Conservation (phyloP, 2,329 filamentous ascomycete species). For the Colletotrichum cuscutae region DNA sequence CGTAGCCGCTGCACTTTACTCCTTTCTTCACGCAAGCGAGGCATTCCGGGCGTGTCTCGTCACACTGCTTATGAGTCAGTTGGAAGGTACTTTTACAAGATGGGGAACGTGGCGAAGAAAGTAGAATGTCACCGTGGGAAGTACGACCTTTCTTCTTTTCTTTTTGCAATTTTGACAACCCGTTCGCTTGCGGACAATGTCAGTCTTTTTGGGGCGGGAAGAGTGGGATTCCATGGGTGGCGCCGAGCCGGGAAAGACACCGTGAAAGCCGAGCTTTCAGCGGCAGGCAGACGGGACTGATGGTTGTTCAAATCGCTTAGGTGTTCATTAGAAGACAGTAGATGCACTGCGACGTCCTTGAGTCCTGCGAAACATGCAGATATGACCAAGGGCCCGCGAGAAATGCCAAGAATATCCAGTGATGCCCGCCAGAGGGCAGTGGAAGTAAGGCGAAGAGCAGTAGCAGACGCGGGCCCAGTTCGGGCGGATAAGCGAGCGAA, state of each 20-base stretch:
- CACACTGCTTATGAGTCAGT: conserved; percentile 13
- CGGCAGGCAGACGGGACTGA: too few species aligned
- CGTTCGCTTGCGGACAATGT: conserved; percentile 29
- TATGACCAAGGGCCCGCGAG: background rate
- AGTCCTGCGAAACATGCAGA: background rate
- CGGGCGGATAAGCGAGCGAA: background rate
- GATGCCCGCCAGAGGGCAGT: background rate
- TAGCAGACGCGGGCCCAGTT: background rate
- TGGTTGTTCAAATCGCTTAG: background rate
- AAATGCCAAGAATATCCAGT: background rate
- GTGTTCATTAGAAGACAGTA: background rate
- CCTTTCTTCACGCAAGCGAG: conserved; percentile 17
- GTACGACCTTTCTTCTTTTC: conserved; percentile 20
- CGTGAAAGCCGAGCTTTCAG: too few species aligned
- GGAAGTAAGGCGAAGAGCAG: background rate
- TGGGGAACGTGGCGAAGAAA: too few species aligned
- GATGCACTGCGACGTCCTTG: background rate
- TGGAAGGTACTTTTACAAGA: too few species aligned
- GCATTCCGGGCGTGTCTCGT: conserved; percentile 25
- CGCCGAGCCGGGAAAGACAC: background rate
- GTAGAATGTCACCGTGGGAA: too few species aligned
- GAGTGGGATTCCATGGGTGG: conserved; percentile 9
- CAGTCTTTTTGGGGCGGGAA: conserved; percentile 21
- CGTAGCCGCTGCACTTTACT: conserved; percentile 27
- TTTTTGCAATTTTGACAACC: conserved; percentile 29